Evolutionary conservation across 164 flowering plant genomes (phyloP), one percentile per base, ranked within the genome.

Genomic region (Umbilicus rupestris): DNA sequence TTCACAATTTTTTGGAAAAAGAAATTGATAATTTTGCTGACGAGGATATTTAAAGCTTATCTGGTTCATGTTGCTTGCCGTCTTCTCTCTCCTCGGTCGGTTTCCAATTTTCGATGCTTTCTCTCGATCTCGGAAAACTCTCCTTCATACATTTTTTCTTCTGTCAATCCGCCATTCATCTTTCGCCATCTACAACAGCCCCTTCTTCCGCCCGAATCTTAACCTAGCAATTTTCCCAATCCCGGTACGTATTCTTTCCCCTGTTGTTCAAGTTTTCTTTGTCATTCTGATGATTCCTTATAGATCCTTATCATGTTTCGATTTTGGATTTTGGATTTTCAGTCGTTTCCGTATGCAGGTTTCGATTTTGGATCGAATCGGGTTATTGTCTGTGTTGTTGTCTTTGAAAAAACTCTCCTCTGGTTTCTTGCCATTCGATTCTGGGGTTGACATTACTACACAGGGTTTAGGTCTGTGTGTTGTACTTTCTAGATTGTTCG

Each of bases 31-130:
- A 35, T 35, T n/a, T n/a, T n/a, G n/a, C n/a, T n/a, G n/a, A n/a
- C 37, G 7, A 35, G 7, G 37, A 35, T 35, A 35, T 35, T 35
- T 35, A 35, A 35, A 1, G 37, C 37, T 35, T 35, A 33, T 33
- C 37, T 35, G 7, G n/a, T n/a, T n/a, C n/a, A n/a, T n/a, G n/a
- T n/a, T n/a, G n/a, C n/a, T n/a, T n/a, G n/a, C n/a, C 37, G 12
- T 50, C 15, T 50, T 50, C 28, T 50, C 57, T 49, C 55, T 50
- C 57, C 28, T 50, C 57, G 14, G 22, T 50, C 29, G 57, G 57
- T 50, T 50, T 50, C 28, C 28, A 50, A 50, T 11, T 50, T 7
- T 28, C 57, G 22, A 50, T 28, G 57, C 57, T 50, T 50, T 28
- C 28, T 50, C 55, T 24, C 26, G 9, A 50, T 20, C 28, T 50